Evolutionary conservation across 2,329 filamentous ascomycete genomes (phyloP).

Genomic region (Cyphellophora europaea): DNA sequence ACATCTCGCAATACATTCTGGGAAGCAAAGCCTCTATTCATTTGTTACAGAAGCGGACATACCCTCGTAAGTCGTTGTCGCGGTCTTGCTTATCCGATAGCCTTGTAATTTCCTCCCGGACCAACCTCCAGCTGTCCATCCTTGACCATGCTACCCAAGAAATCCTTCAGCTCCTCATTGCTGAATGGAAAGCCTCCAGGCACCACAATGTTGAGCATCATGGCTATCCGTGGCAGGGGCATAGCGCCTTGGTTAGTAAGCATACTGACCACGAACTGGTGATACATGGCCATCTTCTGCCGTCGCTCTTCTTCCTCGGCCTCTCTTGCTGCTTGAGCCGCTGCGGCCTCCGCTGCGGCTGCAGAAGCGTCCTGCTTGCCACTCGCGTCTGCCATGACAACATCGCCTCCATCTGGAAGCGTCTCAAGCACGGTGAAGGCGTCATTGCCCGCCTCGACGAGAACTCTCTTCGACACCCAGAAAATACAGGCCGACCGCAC

Average conservation of each 20-base stretch:
- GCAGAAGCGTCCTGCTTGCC: slow-evolving; percentile 10
- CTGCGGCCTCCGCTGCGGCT: slow-evolving; percentile 31
- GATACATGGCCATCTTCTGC: slow-evolving; percentile 67
- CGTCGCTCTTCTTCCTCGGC: slow-evolving; percentile 49
- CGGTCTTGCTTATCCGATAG: slow-evolving; percentile 1
- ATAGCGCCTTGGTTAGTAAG: slow-evolving; percentile 84
- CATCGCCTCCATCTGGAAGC: slow-evolving; percentile 26
- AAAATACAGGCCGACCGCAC: slow-evolving; percentile 52
- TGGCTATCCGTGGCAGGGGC: slow-evolving; percentile 70
- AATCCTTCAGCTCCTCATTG: slow-evolving; percentile 75
- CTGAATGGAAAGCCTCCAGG: slow-evolving; percentile 82
- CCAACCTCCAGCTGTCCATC: slow-evolving; percentile 59
- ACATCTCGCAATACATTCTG: too few species aligned
- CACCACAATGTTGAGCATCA: slow-evolving; percentile 92
- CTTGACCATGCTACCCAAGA: slow-evolving; percentile 69
- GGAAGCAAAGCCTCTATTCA: too few species aligned
- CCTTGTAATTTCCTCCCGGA: slow-evolving; percentile 58
- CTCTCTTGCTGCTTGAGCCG: slow-evolving; percentile 32
- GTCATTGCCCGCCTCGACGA: slow-evolving; percentile 37
- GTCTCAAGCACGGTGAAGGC: slow-evolving; percentile 49
- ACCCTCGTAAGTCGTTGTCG: too few species aligned
- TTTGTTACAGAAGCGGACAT: too few species aligned
- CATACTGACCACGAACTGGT: slow-evolving; percentile 91
- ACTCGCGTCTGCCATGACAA: slow-evolving; percentile 12
- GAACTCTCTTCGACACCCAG: slow-evolving; percentile 52